Base-by-base conservation (phyloP, 805 yeast genomes). In the Yamadazyma olivae region DNA sequence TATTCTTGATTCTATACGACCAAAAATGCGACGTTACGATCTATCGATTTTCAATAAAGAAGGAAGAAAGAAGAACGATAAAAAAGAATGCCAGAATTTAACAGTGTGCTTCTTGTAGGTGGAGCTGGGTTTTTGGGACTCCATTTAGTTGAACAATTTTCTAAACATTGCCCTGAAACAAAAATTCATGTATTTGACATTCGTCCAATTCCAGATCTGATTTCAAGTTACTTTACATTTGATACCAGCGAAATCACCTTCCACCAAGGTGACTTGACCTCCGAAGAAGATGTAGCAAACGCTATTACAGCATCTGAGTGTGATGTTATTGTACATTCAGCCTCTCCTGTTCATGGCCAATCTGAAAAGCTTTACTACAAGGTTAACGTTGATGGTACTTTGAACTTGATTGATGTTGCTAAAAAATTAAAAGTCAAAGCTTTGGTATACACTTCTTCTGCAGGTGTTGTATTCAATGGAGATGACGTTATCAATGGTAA, bases 381-480 rank as follows among this genome's bases (percentile, higher is more conserved):
- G 49, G 99, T 93, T 33, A 93, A 93, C 53, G 91, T 93, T 20
- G 75, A 77, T 30, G 99, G 99, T 27, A 93, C 99, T 1, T 65
- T 69, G 38, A 86, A 81, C 43, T 73, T 93, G 23, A 63, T 91
- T 27, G 66, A 74, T 30, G 82, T 81, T 33, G 79, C 90, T 30
- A 68, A 75, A 47, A 66, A 64, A 30, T 51, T 65, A 30, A 57
- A 59, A 8, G 71, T 79, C 6, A 73, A 72, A 41, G 91, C 90
- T 0, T 67, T 93, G 25, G 95, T 93, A 2, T 93, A 90, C 64
- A 93, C 99, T 1, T 90, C 97, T 0, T 87, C 96, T 2, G 98
- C 99, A 0, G 97, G 99, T 46, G 99, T 93, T 18, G 83, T 90
- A 21, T 93, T 93, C 68, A 86, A 91, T 56, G 99, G 99, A n/a